These are phyloP conservation scores for Ophiostoma perfectum DNA, from an alignment of 2,329 filamentous ascomycete species.

Conservation along the genomic window DNA sequence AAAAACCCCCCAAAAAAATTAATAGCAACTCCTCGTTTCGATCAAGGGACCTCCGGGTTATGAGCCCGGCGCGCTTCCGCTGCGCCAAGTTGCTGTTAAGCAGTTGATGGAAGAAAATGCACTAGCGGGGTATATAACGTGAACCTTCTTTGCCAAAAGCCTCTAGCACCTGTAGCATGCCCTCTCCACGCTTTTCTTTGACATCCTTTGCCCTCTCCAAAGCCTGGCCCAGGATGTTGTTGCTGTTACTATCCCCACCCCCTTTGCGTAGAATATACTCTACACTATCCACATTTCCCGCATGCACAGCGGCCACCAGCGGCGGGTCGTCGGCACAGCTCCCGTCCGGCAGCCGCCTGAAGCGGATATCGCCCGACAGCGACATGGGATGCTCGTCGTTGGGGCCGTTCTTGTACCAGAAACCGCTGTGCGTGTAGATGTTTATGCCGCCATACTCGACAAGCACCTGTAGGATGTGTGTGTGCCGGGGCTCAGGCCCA, in stretches of 20 bases:
- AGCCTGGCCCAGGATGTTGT: not conserved
- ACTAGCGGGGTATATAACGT: not conserved
- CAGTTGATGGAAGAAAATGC: not conserved
- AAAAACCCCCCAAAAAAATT: not conserved
- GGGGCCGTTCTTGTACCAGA: not conserved
- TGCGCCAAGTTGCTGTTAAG: constrained; percentile 24
- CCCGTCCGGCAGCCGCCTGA: not conserved
- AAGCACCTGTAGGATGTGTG: not conserved
- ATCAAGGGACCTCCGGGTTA: constrained; percentile 24
- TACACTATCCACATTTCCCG: not conserved
- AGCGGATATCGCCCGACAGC: not conserved
- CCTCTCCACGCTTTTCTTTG: not conserved
- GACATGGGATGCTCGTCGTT: not conserved
- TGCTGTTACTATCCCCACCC: not conserved
- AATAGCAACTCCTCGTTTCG: constrained; percentile 12
- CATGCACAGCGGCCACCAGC: not conserved
- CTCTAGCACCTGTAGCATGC: not conserved
- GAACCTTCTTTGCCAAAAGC: not conserved
- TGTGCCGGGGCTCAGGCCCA: not conserved
- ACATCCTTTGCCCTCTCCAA: not conserved
- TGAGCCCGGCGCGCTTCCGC: constrained; percentile 26
- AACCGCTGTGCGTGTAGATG: not conserved
- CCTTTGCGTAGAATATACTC: not conserved
- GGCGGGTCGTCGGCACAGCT: not conserved
- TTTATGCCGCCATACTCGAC: not conserved